Conservation (phyloP, 768 basidiomycete species). For the Tylopilus plumbeoviolaceoides region DNA sequence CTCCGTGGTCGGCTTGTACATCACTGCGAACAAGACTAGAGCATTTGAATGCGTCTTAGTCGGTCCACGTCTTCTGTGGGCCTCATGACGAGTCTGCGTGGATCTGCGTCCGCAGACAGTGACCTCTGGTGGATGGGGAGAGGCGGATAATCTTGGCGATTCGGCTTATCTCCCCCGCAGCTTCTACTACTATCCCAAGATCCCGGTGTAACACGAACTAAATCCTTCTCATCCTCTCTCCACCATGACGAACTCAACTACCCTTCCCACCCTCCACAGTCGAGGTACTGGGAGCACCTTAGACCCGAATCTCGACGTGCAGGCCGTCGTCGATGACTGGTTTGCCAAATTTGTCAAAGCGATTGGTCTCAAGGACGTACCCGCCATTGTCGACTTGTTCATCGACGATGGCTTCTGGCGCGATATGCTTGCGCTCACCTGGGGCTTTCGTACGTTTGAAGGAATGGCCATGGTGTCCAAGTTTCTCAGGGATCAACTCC, state of each 20-base stretch:
- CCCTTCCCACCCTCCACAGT: conserved; percentile 19
- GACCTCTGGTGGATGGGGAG: no score
- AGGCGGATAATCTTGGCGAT: no score
- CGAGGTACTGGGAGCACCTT: conserved; percentile 18
- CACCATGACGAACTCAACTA: conserved; percentile 6
- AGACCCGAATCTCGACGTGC: conserved; percentile 32
- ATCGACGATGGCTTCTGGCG: conserved; percentile 47
- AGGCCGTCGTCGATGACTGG: conserved; percentile 38
- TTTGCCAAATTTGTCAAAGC: conserved; percentile 35
- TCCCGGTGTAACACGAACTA: background rate
- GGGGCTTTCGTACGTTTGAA: conserved; percentile 49
- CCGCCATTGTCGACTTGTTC: conserved; percentile 32
- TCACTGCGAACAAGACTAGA: no score
- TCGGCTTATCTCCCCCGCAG: background rate
- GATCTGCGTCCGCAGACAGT: no score
- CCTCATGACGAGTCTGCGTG: no score
- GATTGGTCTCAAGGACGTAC: conserved; percentile 32
- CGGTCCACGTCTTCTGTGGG: no score
- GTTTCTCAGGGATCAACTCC: conserved; percentile 48
- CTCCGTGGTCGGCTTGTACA: background rate
- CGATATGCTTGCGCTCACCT: conserved; percentile 59
- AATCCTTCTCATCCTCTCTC: background rate
- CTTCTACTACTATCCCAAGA: no score
- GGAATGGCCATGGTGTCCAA: conserved; percentile 29
- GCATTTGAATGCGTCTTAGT: no score